Percentiles rank a stretch among this genome's conserved stretches.
Conservation (phyloP, 1,284 basidiomycete genomes). For the Coniferiporia sulphurascens region DNA sequence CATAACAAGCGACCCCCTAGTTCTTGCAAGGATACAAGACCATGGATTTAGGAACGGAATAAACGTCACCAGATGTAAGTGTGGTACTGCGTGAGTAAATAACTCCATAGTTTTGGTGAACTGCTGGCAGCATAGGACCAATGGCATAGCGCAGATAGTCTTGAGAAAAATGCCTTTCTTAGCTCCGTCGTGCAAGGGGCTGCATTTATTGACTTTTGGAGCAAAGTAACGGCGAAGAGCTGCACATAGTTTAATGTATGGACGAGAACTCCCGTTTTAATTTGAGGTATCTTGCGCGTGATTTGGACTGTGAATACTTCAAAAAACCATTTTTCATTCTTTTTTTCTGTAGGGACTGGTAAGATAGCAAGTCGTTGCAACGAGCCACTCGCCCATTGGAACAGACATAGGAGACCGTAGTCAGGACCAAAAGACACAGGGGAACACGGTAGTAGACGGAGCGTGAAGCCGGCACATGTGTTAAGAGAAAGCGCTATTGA, state of each 20-base stretch:
- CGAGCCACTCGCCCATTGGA: too few species aligned
- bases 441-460: not conserved
- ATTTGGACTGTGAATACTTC: too few species aligned
- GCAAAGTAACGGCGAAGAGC: too few species aligned
- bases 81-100: not conserved
- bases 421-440: not conserved
- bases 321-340: too few species aligned
- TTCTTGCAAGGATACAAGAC: not conserved
- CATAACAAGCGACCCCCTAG: not conserved
- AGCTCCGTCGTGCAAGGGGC: not conserved
- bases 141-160: not conserved
- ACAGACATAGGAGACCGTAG: too few species aligned
- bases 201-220: too few species aligned
- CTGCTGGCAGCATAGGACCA: not conserved
- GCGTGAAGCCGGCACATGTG: not conserved
- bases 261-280: too few species aligned
- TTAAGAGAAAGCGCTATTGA: not conserved
- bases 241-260: too few species aligned
- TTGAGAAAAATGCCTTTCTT: not conserved
- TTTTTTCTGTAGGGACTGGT: too few species aligned
- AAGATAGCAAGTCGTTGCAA: too few species aligned
- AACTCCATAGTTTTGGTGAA: not conserved
- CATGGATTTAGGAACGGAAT: not conserved
- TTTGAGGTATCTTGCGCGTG: too few species aligned
- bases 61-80: not conserved